A percentile compares a stretch with the other conserved stretches of the same genome.
These are phyloP conservation scores for Begonia fuchsioides DNA, from an alignment of 306 rosid genomes.

Conservation along the genomic window DNA sequence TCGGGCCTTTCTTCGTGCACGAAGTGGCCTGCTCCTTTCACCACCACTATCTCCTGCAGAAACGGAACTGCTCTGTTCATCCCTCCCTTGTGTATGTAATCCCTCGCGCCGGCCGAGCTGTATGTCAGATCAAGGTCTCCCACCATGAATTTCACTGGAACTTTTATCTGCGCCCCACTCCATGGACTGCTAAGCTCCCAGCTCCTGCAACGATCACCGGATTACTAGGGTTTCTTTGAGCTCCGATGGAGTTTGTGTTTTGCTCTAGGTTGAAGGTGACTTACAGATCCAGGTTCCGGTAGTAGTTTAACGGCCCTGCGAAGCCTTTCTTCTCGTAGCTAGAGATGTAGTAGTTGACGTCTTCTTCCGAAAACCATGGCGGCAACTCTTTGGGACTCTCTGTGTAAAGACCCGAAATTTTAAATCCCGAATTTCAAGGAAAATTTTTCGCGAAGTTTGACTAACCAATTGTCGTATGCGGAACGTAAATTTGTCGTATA, in stretches of 20 bases:
- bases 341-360: conserved; percentile 36
- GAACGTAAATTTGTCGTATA: no score
- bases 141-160: conserved; percentile 62
- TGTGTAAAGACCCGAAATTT: no score
- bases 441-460: no score
- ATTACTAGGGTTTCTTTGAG: no score
- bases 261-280: conserved; percentile 2
- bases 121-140: conserved; percentile 68
- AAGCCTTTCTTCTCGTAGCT: conserved; percentile 53
- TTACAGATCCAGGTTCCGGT: conserved; percentile 53
- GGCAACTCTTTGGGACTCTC: conserved; percentile 43
- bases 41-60: conserved; percentile 46
- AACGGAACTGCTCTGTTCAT: conserved; percentile 48
- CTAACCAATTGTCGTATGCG: no score
- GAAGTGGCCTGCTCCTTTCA: conserved; percentile 74
- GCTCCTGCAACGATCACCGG: conserved; percentile 25
- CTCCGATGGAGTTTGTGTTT: no score
- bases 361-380: conserved; percentile 57
- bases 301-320: conserved; percentile 55
- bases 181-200: conserved; percentile 79
- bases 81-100: conserved; percentile 69
- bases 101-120: conserved; percentile 32
- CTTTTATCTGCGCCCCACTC: conserved; percentile 41
- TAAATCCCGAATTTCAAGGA: no score
- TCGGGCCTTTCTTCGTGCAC: conserved; percentile 42